These are phyloP conservation scores for Aspergillus chevalieri DNA, from an alignment of 2,329 filamentous ascomycete species.

Conservation along the genomic window DNA sequence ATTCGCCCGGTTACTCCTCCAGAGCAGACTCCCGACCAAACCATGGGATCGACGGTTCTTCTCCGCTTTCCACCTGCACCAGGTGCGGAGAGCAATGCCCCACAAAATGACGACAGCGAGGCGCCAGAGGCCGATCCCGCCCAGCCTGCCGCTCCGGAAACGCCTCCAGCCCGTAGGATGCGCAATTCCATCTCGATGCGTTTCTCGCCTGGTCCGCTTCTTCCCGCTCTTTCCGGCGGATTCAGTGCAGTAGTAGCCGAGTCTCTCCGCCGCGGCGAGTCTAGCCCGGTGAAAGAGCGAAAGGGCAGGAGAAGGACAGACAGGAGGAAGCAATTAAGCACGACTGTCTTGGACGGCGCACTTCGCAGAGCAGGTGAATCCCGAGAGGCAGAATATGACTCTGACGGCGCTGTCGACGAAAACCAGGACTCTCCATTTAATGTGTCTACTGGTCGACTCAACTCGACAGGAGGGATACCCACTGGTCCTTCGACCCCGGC, in stretches of 20 bases:
- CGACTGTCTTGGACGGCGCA: slow-evolving; percentile 16
- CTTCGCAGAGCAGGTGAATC: slow-evolving; percentile 14
- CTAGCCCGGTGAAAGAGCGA: slow-evolving; percentile 32
- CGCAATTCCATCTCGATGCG: slow-evolving; percentile 46
- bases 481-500: slow-evolving; percentile 16
- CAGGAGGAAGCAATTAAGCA: slow-evolving; percentile 24
- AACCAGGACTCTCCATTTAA: slow-evolving; percentile 13
- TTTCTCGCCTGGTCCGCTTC: slow-evolving; percentile 54
- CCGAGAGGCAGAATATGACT: slow-evolving; percentile 13
- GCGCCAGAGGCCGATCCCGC: slow-evolving; percentile 16
- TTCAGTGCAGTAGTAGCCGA: slow-evolving; percentile 61
- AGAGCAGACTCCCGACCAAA: slow-evolving; percentile 9
- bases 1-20: slow-evolving; percentile 24
- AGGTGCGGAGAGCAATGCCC: slow-evolving; percentile 20
- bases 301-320: slow-evolving; percentile 18
- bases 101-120: slow-evolving; percentile 6
- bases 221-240: slow-evolving; percentile 55
- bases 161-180: slow-evolving; percentile 29
- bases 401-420: slow-evolving; percentile 11
- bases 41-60: slow-evolving; percentile 27
- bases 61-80: slow-evolving; percentile 37
- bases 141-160: slow-evolving; percentile 20
- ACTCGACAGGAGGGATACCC: slow-evolving; percentile 18
- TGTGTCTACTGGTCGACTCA: slow-evolving; percentile 21
- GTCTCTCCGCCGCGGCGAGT: slow-evolving; percentile 54